Percentiles rank a stretch among this genome's conserved stretches.
phyloP scores from a whole-genome alignment of 192 early-diverging fungal genomes.

The Umbelopsis ramanniana region DNA sequence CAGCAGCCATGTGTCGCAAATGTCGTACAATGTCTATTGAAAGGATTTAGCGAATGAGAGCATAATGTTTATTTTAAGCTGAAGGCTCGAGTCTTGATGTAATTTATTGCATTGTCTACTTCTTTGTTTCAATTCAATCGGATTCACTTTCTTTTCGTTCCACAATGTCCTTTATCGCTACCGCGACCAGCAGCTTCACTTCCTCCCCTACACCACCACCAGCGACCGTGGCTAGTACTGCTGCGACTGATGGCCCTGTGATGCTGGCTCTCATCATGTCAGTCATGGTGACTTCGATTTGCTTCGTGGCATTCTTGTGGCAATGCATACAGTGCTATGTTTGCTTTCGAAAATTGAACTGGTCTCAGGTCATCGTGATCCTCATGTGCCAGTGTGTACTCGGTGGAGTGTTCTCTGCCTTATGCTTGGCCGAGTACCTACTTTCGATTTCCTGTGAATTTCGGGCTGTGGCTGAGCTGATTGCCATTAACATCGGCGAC shows the following conservation, averaged over 20 bases:
- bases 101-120: background rate
- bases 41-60: background rate
- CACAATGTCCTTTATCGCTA: no score
- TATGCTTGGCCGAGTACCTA: background rate
- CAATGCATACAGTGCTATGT: slow-evolving; percentile 11
- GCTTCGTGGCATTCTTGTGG: background rate
- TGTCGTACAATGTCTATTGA: slow-evolving; percentile 20
- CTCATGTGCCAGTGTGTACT: background rate
- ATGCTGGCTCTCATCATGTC: background rate
- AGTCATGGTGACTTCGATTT: background rate
- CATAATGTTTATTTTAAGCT: no score
- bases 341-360: background rate
- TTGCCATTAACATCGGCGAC: slow-evolving; percentile 2
- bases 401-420: background rate
- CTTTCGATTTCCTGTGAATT: slow-evolving; percentile 2
- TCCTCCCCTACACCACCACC: background rate
- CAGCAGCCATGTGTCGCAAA: background rate
- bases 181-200: background rate
- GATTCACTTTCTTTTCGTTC: no score
- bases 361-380: background rate
- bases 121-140: background rate
- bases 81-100: background rate
- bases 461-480: slow-evolving; percentile 10
- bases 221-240: background rate
- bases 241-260: background rate